Evolutionary conservation across 371 early-diverging fungal genomes (phyloP), one percentile per base, ranked within the genome.

Genomic region (Blyttiomyces sp.): DNA sequence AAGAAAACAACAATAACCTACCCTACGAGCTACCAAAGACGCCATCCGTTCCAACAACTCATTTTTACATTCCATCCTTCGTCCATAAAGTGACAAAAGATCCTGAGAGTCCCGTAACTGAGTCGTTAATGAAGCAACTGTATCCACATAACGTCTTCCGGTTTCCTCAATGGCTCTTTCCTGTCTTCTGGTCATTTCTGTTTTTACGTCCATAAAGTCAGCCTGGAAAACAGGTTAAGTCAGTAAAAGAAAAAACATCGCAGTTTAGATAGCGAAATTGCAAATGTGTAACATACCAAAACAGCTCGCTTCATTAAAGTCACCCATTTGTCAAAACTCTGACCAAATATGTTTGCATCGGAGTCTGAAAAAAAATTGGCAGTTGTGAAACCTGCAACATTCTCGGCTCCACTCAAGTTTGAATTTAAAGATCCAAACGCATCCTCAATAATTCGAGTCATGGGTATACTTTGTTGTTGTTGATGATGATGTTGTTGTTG

Each of bases 321-420:
- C 5, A 65, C 62, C 72, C 72, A 71, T 45, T 64, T 64, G 17
- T 71, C 65, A 16, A 71, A 31, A 23, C 61, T 54, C 23, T 63
- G 54, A 9, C 26, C 46, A 31, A 69, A 69, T n/a, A n/a, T n/a
- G n/a, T n/a, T n/a, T n/a, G n/a, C n/a, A n/a, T n/a, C n/a, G n/a
- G n/a, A n/a, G n/a, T n/a, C n/a, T n/a, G n/a, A n/a, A n/a, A n/a
- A n/a, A n/a, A n/a, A n/a, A n/a, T n/a, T n/a, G n/a, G n/a, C n/a
- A n/a, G n/a, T n/a, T n/a, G n/a, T n/a, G n/a, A n/a, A n/a, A n/a
- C n/a, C n/a, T n/a, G n/a, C n/a, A n/a, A n/a, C n/a, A n/a, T n/a
- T n/a, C n/a, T n/a, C n/a, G n/a, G n/a, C n/a, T n/a, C n/a, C n/a
- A n/a, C n/a, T n/a, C n/a, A n/a, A n/a, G n/a, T n/a, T n/a, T n/a